These are phyloP conservation scores for Aspergillus pseudoviridinutans DNA, from an alignment of 2,329 filamentous ascomycete species.

Conservation along the genomic window DNA sequence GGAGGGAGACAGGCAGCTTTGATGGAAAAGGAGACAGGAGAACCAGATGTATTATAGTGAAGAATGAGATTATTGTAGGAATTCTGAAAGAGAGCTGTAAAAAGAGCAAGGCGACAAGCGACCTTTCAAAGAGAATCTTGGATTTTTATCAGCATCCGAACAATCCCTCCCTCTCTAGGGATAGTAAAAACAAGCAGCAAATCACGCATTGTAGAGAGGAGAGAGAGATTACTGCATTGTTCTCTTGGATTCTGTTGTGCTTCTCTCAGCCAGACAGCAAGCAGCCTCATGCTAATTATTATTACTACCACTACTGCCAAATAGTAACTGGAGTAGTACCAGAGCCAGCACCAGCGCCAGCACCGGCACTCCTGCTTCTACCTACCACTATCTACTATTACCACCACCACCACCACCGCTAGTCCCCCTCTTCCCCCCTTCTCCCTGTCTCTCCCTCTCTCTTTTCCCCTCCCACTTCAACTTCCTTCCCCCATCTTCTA, in stretches of 20 bases:
- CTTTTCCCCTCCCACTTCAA: conserved; percentile 8
- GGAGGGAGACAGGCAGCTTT: neutral
- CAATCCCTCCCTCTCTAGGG: neutral
- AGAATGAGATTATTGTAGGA: neutral
- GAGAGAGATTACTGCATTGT: neutral
- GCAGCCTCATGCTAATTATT: neutral
- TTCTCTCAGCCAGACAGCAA: neutral
- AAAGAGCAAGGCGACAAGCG: neutral
- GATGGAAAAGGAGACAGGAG: neutral
- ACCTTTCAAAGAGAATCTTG: neutral
- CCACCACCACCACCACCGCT: conserved; percentile 1
- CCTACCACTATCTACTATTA: neutral
- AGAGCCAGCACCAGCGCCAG: neutral
- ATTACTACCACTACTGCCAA: neutral
- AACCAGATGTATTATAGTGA: neutral
- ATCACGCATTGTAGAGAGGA: neutral
- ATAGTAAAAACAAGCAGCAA: neutral
- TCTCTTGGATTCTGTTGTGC: neutral
- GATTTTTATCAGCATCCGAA: neutral
- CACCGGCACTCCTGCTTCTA: neutral
- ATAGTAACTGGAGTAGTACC: neutral
- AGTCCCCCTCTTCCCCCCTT: conserved; percentile 15
- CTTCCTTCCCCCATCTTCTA: conserved; percentile 6
- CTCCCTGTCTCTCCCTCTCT: conserved; percentile 12
- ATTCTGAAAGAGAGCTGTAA: neutral